Conservation (phyloP, 148 eudicot species). For the Rhododendron vialii region DNA sequence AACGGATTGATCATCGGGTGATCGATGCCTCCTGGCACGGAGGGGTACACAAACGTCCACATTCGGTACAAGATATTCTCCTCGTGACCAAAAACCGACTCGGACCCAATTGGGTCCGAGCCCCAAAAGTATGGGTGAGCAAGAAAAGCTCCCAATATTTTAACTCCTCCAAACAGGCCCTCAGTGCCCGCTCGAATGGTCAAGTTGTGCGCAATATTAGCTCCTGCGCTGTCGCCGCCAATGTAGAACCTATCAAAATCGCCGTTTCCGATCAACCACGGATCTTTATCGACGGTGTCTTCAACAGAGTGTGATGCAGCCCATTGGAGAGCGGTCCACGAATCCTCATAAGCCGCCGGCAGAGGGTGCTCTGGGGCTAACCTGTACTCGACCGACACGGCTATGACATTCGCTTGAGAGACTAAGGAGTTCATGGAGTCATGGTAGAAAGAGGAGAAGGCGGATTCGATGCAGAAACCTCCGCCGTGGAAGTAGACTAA, state of each 20-base stretch:
- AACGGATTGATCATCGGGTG: slow-evolving; percentile 37
- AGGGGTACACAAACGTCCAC: slow-evolving; percentile 43
- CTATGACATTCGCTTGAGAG: slow-evolving; percentile 24
- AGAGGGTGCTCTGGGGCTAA: slow-evolving; percentile 51
- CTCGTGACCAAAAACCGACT: neutral
- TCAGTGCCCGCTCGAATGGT: slow-evolving; percentile 30
- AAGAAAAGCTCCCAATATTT: slow-evolving; percentile 23
- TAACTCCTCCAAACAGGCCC: slow-evolving; percentile 1
- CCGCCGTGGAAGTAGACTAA: slow-evolving; percentile 66
- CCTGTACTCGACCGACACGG: slow-evolving; percentile 48
- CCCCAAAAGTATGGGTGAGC: slow-evolving; percentile 31
- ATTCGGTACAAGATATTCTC: slow-evolving; percentile 2
- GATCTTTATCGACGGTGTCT: slow-evolving; percentile 16
- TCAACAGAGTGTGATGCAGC: slow-evolving; percentile 16
- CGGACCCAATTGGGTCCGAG: slow-evolving; percentile 18
- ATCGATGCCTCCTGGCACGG: slow-evolving; percentile 28
- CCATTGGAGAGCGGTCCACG: slow-evolving; percentile 57
- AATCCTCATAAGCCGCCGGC: slow-evolving; percentile 43
- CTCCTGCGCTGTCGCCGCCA: slow-evolving; percentile 59
- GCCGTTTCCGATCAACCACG: slow-evolving; percentile 37
- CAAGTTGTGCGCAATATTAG: slow-evolving; percentile 53
- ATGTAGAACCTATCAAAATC: slow-evolving; percentile 31
- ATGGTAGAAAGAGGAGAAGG: slow-evolving; percentile 28
- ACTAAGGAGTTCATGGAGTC: slow-evolving; percentile 26
- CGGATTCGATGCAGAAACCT: slow-evolving; percentile 44